Percentiles rank a stretch among this genome's conserved stretches.
These are phyloP conservation scores for Entoloma clypeatum DNA, from an alignment of 1,284 basidiomycete species.

Conservation along the genomic window DNA sequence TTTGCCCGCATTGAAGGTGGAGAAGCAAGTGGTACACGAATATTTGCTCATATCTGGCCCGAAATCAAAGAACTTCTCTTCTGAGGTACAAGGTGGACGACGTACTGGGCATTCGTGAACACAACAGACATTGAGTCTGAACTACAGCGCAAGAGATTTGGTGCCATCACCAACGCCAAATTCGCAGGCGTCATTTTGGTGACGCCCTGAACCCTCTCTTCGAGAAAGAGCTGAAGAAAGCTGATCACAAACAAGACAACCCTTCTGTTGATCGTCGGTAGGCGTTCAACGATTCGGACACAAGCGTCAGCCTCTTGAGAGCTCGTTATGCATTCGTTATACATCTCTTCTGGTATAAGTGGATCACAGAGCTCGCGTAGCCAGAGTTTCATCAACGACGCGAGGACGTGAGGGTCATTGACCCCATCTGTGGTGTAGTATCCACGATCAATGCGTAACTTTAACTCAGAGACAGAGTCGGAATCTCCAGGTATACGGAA, in stretches of 20 bases:
- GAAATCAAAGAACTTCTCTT: slow-evolving; percentile 3
- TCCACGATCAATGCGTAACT: slow-evolving; percentile 84
- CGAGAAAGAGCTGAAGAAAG: slow-evolving; percentile 85
- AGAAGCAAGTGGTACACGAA: slow-evolving; percentile 82
- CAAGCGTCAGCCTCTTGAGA: slow-evolving; percentile 65
- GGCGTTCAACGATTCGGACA: slow-evolving; percentile 67
- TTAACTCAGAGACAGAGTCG: slow-evolving; percentile 81
- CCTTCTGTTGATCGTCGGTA: slow-evolving; percentile 81
- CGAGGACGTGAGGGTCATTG: slow-evolving; percentile 85
- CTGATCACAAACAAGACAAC: slow-evolving; percentile 85
- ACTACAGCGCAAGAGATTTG: slow-evolving; percentile 79
- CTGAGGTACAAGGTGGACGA: slow-evolving; percentile 18
- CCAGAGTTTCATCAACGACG: slow-evolving; percentile 89
- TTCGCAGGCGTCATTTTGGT: slow-evolving; percentile 89
- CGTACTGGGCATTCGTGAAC: slow-evolving; percentile 85
- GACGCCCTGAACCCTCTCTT: slow-evolving; percentile 61
- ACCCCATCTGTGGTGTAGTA: slow-evolving; percentile 86
- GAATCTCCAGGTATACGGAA: slow-evolving; percentile 88
- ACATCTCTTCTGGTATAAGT: slow-evolving; percentile 80
- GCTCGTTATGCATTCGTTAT: slow-evolving; percentile 79
- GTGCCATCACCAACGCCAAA: slow-evolving; percentile 81
- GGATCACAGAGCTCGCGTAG: slow-evolving; percentile 86
- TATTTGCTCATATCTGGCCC: slow-evolving; percentile 75
- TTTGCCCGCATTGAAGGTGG: slow-evolving; percentile 69
- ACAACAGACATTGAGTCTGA: slow-evolving; percentile 82